Evolutionary conservation across 371 early-diverging fungal genomes (phyloP).

Genomic region (Syncephalastrum sp.): DNA sequence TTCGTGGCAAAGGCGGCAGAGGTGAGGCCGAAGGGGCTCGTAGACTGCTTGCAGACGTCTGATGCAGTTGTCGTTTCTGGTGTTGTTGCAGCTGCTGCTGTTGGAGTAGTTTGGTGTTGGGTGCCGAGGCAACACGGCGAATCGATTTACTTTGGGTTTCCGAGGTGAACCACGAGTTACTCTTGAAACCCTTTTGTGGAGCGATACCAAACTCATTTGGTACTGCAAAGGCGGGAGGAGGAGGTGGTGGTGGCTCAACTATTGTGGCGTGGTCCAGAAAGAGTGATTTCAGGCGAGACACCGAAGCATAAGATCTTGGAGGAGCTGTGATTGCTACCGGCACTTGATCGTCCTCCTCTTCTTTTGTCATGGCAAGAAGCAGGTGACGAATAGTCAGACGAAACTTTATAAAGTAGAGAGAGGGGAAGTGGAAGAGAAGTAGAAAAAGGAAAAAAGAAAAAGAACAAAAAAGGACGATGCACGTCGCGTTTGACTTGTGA

Average conservation of each 20-base stretch:
- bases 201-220: slow-evolving; percentile 36
- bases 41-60: slow-evolving; percentile 17
- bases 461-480: no score
- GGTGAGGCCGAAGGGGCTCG: slow-evolving; percentile 21
- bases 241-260: slow-evolving; percentile 1
- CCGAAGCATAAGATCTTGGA: slow-evolving; percentile 39
- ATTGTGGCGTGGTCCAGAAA: slow-evolving; percentile 21
- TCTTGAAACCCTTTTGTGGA: slow-evolving; percentile 30
- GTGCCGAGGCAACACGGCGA: slow-evolving; percentile 61
- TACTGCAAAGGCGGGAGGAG: slow-evolving; percentile 28
- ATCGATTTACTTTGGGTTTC: slow-evolving; percentile 33
- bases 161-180: slow-evolving; percentile 45
- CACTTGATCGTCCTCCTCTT: slow-evolving; percentile 21
- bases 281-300: slow-evolving; percentile 36
- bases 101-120: slow-evolving; percentile 44
- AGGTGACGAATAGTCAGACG: no score
- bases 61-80: slow-evolving; percentile 17
- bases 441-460: no score
- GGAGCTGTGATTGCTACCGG: slow-evolving; percentile 34
- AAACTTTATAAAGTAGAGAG: no score
- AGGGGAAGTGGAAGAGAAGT: no score
- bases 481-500: no score
- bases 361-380: no score
- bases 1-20: slow-evolving; percentile 14
- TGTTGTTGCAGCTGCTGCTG: slow-evolving; percentile 15